Evolutionary conservation across 805 yeast species (phyloP).

Genomic region (Candida anglica): DNA sequence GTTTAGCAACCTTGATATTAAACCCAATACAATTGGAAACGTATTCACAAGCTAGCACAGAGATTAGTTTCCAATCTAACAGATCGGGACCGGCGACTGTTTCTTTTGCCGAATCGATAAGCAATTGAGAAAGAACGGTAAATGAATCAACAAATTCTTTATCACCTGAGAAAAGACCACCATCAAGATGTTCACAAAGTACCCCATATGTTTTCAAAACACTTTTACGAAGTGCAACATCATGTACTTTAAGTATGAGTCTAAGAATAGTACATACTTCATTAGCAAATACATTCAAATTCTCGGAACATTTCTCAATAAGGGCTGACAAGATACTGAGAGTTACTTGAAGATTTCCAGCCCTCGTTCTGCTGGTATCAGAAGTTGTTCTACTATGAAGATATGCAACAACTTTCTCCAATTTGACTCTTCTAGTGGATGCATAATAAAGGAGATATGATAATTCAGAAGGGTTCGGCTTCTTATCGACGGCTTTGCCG

Average conservation of each 20-base stretch:
- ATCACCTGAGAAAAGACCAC: constrained; percentile 64
- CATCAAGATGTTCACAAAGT: constrained; percentile 49
- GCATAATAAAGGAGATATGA: constrained; percentile 87
- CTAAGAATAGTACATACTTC: constrained; percentile 60
- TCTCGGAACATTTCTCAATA: constrained; percentile 73
- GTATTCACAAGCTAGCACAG: constrained; percentile 36
- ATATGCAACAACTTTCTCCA: constrained; percentile 79
- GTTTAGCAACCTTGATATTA: constrained; percentile 22
- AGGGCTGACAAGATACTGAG: constrained; percentile 65
- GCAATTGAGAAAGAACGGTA: constrained; percentile 23
- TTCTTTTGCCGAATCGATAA: constrained; percentile 6
- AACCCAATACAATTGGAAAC: constrained; percentile 36
- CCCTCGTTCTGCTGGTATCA: constrained; percentile 58
- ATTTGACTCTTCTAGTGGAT: constrained; percentile 80
- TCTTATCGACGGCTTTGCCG: constrained; percentile 80
- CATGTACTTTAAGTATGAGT: constrained; percentile 50
- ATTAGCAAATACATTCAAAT: constrained; percentile 76
- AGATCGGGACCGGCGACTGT: constrained; percentile 21
- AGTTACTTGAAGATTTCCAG: constrained; percentile 84
- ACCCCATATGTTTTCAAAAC: constrained; percentile 44
- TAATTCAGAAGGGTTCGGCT: constrained; percentile 88
- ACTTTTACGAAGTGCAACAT: constrained; percentile 56
- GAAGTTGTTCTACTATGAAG: constrained; percentile 55
- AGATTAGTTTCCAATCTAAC: constrained; percentile 44
- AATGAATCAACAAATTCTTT: constrained; percentile 49